phyloP scores from a whole-genome alignment of 176 grass and related monocot species.

The Bolboschoenus planiculmis region DNA sequence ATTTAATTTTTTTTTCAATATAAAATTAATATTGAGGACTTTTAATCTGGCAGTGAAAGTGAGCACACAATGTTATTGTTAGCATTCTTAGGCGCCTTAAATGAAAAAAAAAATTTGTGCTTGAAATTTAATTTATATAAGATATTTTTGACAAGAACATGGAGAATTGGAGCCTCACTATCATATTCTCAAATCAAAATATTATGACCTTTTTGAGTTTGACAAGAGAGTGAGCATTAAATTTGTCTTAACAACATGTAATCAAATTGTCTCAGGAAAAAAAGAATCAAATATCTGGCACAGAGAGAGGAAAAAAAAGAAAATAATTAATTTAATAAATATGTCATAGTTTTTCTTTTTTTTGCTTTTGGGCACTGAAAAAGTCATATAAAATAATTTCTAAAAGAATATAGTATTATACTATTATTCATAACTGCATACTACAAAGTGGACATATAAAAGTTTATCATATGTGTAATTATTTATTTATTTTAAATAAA shows the following conservation, averaged over 20 bases:
- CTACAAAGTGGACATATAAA: too few species aligned
- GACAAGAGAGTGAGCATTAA: neutral
- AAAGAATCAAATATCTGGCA: too few species aligned
- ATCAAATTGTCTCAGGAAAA: conserved; percentile 1
- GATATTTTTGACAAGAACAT: neutral
- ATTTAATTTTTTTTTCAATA: neutral
- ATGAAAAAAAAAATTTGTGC: neutral
- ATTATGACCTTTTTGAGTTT: neutral
- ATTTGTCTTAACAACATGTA: neutral
- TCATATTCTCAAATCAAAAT: neutral
- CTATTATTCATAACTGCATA: too few species aligned
- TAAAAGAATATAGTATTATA: too few species aligned
- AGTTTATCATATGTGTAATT: too few species aligned
- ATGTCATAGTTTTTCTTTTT: too few species aligned
- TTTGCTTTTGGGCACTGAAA: too few species aligned
- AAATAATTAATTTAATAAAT: too few species aligned
- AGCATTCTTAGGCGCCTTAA: neutral
- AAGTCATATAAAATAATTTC: too few species aligned
- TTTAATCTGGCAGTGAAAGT: conserved; percentile 7
- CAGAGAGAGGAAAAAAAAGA: too few species aligned
- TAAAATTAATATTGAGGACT: neutral
- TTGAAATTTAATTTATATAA: neutral
- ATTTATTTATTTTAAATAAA: too few species aligned
- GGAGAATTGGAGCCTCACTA: neutral
- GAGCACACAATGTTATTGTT: neutral